Evolutionary conservation across 352 stramenopile species (phyloP).

Genomic region (Blastocystis sp.): DNA sequence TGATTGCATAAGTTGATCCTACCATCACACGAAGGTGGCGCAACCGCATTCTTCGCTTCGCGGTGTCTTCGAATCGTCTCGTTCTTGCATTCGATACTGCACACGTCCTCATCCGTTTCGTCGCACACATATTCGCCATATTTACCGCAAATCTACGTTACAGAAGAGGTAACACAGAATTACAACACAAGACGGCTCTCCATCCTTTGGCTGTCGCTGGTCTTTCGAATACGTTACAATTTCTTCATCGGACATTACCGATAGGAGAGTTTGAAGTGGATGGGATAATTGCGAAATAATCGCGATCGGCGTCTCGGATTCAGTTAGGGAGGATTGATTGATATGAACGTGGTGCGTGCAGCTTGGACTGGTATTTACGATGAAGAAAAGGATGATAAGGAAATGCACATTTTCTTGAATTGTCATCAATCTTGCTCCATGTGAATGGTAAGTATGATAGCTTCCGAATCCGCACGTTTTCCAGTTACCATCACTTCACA

Average conservation of each 20-base stretch:
- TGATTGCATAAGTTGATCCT: neutral
- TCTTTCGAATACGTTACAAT: slow-evolving; percentile 38
- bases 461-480: too few relatives aligned
- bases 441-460: too few relatives aligned
- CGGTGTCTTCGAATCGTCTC: neutral
- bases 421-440: too few relatives aligned
- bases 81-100: slow-evolving; percentile 67
- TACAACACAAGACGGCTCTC: slow-evolving; percentile 46
- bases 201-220: slow-evolving; percentile 1
- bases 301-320: too few relatives aligned
- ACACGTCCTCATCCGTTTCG: slow-evolving; percentile 72
- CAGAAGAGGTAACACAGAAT: neutral
- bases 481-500: too few relatives aligned
- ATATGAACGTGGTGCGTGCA: too few relatives aligned
- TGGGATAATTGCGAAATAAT: too few relatives aligned
- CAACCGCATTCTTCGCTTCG: neutral
- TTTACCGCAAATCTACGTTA: slow-evolving; percentile 64
- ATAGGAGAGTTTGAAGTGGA: too few relatives aligned
- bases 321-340: too few relatives aligned
- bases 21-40: slow-evolving; percentile 10
- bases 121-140: slow-evolving; percentile 73
- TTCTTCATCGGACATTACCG: slow-evolving; percentile 40
- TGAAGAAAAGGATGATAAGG: too few relatives aligned
- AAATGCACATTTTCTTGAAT: too few relatives aligned
- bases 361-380: too few relatives aligned